Percentiles rank a stretch among this genome's conserved stretches.
Conservation (phyloP, 495 filamentous ascomycete genomes). For the Usnea hakonensis region DNA sequence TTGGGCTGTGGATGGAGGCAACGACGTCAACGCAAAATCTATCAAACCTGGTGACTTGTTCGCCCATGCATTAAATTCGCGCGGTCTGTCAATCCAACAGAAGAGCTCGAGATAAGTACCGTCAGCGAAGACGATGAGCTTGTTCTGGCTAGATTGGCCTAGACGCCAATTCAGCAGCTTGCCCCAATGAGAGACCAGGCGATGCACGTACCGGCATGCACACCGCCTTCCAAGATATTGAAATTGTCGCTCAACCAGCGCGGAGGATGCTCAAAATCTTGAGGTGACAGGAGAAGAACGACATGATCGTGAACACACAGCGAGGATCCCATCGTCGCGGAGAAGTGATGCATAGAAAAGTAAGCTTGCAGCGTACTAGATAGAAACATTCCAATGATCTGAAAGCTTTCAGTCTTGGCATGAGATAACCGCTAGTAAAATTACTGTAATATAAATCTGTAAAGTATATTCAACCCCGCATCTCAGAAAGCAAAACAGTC, state of each 20-base stretch:
- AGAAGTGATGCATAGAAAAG: too few relatives aligned
- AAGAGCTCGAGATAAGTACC: conserved; percentile 3
- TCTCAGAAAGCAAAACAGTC: background rate
- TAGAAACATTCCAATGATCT: too few relatives aligned
- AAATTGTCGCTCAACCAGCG: background rate
- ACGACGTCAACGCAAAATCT: background rate
- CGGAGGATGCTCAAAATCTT: background rate
- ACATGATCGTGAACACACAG: background rate
- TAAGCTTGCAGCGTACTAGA: too few relatives aligned
- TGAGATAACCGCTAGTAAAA: too few relatives aligned
- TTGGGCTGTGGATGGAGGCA: background rate
- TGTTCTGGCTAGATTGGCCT: conserved; percentile 2
- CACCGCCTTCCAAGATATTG: background rate
- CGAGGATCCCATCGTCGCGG: background rate
- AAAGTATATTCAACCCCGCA: background rate
- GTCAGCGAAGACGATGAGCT: conserved; percentile 6
- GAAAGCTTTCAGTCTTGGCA: too few relatives aligned
- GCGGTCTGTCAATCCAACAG: background rate
- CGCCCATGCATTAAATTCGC: background rate
- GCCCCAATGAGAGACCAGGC: too few relatives aligned
- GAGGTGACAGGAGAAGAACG: background rate
- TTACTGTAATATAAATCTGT: too few relatives aligned
- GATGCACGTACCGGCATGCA: background rate
- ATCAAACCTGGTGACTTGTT: background rate
- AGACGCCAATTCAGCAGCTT: background rate